Base-by-base conservation (phyloP, 2,329 filamentous ascomycete species). In the Pyrenophora seminiperda region DNA sequence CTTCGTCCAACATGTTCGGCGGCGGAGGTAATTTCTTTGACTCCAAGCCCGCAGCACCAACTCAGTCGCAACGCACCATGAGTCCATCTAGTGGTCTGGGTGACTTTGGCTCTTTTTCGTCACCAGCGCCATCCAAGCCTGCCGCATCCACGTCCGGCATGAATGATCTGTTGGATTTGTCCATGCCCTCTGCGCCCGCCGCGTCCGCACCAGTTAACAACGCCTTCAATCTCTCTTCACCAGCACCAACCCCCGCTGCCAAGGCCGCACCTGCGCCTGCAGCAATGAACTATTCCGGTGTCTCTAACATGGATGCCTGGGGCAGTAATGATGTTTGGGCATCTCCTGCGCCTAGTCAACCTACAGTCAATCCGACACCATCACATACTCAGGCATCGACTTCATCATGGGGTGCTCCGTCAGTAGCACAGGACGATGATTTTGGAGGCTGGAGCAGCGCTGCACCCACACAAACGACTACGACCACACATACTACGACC, bases 391-490 rank as follows among this genome's bases (percentile, higher is more conserved):
- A 59, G 63, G 76, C 59, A 57, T 79, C 68, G 72, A 77, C 50
- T 41, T 72, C 42, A 10, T 29, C 83, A 22, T 81, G 81, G 59
- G 87, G 87, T 18, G 87, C 70, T 44, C 70, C 68, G 1, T 70
- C 73, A 14, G 89, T 96, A 2, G 82, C 89, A 29, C 88, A 90
- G 0, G 93, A 97, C 64, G 93, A 97, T 73, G 93, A 97, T 68
- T 97, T 97, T 76, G 93, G 93, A 15, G 92, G 93, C 10, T 97
- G 93, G 93, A 86, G 90, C 39, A 95, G 90, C 68, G 84, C 85
- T 36, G 77, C 80, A 76, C 87, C 82, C 62, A 79, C 45, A 5
- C 39, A 43, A 2, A 45, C 75, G 30, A 75, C 79, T 7, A 69
- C 74, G 1, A 69, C 65, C 6, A 63, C 62, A 7, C 54, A 59